A percentile compares a stretch with the other conserved stretches of the same genome.
phyloP scores from a whole-genome alignment of 2,329 filamentous ascomycete genomes.

The Clonostachys sp. region DNA sequence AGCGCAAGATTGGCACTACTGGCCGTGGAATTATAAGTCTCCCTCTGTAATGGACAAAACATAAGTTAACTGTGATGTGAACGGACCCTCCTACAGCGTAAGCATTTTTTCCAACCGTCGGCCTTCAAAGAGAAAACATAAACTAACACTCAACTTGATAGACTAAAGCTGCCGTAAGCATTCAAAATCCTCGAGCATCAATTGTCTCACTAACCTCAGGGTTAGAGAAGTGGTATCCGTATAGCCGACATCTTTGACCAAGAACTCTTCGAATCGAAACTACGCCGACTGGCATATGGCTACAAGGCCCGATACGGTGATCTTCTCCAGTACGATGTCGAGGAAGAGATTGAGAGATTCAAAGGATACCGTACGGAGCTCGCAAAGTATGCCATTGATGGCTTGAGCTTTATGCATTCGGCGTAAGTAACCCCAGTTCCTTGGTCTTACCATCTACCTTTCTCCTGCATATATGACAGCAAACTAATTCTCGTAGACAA shows the following conservation, averaged over 20 bases:
- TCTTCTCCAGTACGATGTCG: slow-evolving; percentile 59
- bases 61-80: too few relatives aligned
- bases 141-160: not conserved
- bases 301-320: slow-evolving; percentile 65
- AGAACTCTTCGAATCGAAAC: slow-evolving; percentile 59
- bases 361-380: slow-evolving; percentile 53
- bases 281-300: slow-evolving; percentile 56
- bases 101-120: not conserved
- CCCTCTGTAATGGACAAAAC: too few relatives aligned
- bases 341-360: slow-evolving; percentile 63
- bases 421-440: slow-evolving; percentile 41
- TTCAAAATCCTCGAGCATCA: not conserved
- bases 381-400: slow-evolving; percentile 60
- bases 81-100: slow-evolving; percentile 1
- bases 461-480: not conserved
- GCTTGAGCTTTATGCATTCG: slow-evolving; percentile 56
- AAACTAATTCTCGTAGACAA: not conserved
- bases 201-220: not conserved
- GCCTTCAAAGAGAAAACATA: not conserved
- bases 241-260: slow-evolving; percentile 66
- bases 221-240: slow-evolving; percentile 56
- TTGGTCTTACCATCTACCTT: not conserved
- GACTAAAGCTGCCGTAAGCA: slow-evolving; percentile 1
- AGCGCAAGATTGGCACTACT: slow-evolving; percentile 3
- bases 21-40: slow-evolving; percentile 1